phyloP scores from a whole-genome alignment of 306 rosid genomes.

The Gillenia trifoliata region DNA sequence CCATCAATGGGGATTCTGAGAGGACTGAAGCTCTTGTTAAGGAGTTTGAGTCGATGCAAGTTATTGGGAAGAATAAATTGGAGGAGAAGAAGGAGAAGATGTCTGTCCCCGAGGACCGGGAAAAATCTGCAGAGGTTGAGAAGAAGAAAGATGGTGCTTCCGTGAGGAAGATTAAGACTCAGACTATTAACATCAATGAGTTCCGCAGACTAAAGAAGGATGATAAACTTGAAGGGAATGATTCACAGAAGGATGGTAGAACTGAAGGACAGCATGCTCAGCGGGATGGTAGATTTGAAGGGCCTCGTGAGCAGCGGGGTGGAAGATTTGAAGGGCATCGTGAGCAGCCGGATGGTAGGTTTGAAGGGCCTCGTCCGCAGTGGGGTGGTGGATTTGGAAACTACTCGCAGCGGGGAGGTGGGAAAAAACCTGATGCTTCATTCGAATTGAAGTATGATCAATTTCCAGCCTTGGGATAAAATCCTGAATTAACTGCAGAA shows the following conservation, averaged over 20 bases:
- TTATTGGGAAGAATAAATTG: background rate
- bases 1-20: background rate
- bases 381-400: too few relatives aligned
- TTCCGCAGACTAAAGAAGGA: background rate
- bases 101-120: background rate
- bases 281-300: background rate
- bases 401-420: background rate
- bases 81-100: background rate
- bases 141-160: background rate
- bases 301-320: background rate
- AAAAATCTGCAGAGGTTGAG: background rate
- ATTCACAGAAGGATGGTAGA: background rate
- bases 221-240: background rate
- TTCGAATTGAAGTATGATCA: background rate
- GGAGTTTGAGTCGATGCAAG: background rate
- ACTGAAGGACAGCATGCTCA: background rate
- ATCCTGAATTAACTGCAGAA: background rate
- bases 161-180: background rate
- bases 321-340: background rate
- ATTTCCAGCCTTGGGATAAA: background rate
- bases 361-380: background rate
- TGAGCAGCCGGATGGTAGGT: background rate
- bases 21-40: background rate
- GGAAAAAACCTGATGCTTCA: background rate
- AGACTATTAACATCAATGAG: background rate